phyloP scores from a whole-genome alignment of 306 rosid species.

The Dalbergia cultrata region DNA sequence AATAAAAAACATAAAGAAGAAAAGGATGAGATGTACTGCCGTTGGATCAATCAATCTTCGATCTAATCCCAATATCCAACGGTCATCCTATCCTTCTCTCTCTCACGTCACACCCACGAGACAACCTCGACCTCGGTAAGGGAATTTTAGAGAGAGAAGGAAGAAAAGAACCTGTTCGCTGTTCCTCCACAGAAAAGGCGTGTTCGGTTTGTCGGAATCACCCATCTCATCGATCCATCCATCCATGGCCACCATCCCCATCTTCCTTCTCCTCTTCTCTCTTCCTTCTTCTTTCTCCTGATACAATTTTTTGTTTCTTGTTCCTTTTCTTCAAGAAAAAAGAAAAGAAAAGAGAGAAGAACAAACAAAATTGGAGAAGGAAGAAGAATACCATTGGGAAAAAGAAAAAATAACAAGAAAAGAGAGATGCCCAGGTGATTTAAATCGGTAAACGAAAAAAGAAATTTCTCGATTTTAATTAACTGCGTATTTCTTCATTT shows the following conservation, averaged over 20 bases:
- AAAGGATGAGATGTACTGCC: slow-evolving; percentile 3
- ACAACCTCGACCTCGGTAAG: slow-evolving; percentile 27
- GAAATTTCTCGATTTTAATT: slow-evolving; percentile 31
- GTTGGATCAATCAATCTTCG: slow-evolving; percentile 49
- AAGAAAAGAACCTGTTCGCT: slow-evolving; percentile 57
- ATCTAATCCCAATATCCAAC: slow-evolving; percentile 43
- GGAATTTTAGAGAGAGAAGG: slow-evolving; percentile 38
- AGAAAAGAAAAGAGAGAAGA: background rate
- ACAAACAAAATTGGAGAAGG: slow-evolving; percentile 22
- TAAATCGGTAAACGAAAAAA: background rate
- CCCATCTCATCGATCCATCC: background rate
- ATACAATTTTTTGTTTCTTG: background rate
- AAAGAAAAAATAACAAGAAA: background rate
- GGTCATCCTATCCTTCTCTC: slow-evolving; percentile 38
- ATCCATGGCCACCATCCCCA: slow-evolving; percentile 45
- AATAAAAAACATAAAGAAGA: background rate
- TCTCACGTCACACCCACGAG: slow-evolving; percentile 24
- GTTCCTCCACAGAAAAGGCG: slow-evolving; percentile 33
- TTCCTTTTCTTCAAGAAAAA: background rate
- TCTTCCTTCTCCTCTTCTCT: slow-evolving; percentile 44
- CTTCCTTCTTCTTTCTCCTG: background rate
- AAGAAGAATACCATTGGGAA: background rate
- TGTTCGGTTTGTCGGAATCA: slow-evolving; percentile 46
- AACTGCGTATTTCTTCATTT: slow-evolving; percentile 42
- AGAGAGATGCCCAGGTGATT: slow-evolving; percentile 37